phyloP scores from a whole-genome alignment of 2,329 filamentous ascomycete species.

The Calonectria crousiana region DNA sequence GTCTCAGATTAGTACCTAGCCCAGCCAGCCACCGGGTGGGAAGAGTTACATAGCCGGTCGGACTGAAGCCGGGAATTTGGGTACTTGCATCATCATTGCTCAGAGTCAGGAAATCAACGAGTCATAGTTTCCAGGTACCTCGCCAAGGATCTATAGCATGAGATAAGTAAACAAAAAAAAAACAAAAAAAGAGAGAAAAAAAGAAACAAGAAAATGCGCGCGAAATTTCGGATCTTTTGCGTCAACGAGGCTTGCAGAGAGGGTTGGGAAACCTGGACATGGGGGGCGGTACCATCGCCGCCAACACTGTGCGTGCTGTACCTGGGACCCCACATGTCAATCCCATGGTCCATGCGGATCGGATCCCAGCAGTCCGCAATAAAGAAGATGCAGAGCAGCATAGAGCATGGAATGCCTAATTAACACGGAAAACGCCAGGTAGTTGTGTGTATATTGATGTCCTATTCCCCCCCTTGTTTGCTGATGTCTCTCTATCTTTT shows the following conservation, averaged over 20 bases:
- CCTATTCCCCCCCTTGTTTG: not conserved
- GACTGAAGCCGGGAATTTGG: constrained; percentile 20
- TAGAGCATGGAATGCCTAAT: not conserved
- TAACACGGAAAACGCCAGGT: not conserved
- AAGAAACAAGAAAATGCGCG: constrained; percentile 17
- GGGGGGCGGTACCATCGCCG: constrained; percentile 19
- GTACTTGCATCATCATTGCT: not conserved
- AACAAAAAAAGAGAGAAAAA: constrained; percentile 23
- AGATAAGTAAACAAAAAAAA: not conserved
- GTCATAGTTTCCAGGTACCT: not conserved
- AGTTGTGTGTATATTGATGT: not conserved
- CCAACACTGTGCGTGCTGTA: not conserved
- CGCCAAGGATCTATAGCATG: not conserved
- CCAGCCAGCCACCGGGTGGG: constrained; percentile 12
- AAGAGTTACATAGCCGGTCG: constrained; percentile 15
- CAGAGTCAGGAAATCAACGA: not conserved
- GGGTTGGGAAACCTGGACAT: constrained; percentile 10
- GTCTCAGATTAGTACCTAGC: not conserved
- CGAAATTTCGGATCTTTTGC: constrained; percentile 19
- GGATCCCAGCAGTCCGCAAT: constrained; percentile 3
- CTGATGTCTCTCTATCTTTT: not conserved
- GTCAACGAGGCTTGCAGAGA: constrained; percentile 29
- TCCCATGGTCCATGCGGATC: constrained; percentile 38
- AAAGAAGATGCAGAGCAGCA: not conserved
- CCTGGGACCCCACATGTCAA: constrained; percentile 26